Evolutionary conservation across 2,329 filamentous ascomycete species (phyloP), one percentile per base, ranked within the genome.

Genomic region (Lachnellula willkommii): DNA sequence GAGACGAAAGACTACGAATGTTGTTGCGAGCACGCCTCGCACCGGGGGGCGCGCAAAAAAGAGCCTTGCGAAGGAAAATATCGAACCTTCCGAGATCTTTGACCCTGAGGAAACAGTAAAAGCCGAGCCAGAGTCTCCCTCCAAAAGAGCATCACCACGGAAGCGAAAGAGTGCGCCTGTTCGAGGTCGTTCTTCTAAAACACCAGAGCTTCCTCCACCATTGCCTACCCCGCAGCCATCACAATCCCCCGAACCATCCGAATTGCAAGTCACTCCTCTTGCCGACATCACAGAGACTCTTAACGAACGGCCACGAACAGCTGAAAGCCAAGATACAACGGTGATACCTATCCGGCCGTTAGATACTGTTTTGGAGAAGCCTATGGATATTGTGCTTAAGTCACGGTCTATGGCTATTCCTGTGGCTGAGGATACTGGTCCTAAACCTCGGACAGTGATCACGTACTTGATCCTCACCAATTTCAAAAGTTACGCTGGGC

Each of bases 401-500:
- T 90, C 91, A 48, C 85, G 92, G 58, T 88, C 87, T 36, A 77
- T 87, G 67, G 79, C 83, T 2, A 77, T 84, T 26, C 80, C 82
- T 0, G 74, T 84, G n/a, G 82, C 89, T 45, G 89, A 95, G 70
- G 84, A 90, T 26, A 82, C 81, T 1, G 85, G 81, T 0, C 89
- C 91, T 1, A 95, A 92, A 70, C 78, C 90, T 52, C 88, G 94
- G 52, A 92, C 94, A 62, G 93, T 97, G 53, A 93, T 99, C 62
- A 94, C 90, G 17, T 90, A 96, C 69, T 78, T 99, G 49, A 85
- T 95, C 57, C 79, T 99, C 64, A 95, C 84, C 63, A 99, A 99
- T 73, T 99, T 99, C 83, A 99, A 99, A 77, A 97, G 93, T 75
- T 99, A 99, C 71, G 94, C 94, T 15, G 94, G 94, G 4, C 80